Evolutionary conservation across 441 rosid genomes (phyloP).

Genomic region (Gossypium gossypioides): DNA sequence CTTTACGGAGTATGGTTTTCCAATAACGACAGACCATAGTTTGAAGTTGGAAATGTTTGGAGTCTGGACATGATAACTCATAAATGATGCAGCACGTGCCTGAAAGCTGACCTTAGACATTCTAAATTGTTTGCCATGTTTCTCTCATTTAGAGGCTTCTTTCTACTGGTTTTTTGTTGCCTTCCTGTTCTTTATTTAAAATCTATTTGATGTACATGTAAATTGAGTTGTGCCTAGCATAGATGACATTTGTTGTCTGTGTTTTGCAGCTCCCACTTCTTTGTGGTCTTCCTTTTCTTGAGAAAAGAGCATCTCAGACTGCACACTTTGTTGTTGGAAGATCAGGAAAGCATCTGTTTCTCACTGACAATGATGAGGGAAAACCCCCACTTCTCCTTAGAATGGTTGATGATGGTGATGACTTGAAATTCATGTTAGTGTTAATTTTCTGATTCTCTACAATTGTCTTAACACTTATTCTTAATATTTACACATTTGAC

Average conservation of each 20-base stretch:
- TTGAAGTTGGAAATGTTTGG: neutral
- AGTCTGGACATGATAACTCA: neutral
- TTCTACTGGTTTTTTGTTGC: neutral
- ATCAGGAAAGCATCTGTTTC: constrained; percentile 86
- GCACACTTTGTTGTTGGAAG: constrained; percentile 80
- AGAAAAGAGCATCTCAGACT: constrained; percentile 69
- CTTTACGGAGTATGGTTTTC: neutral
- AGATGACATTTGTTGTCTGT: constrained; percentile 8
- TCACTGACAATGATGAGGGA: constrained; percentile 64
- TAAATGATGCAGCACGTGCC: constrained; percentile 1
- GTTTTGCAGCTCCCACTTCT: constrained; percentile 65
- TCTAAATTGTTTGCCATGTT: neutral
- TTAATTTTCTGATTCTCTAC: constrained; percentile 7
- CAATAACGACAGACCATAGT: neutral
- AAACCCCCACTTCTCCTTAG: constrained; percentile 84
- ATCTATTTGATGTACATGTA: neutral
- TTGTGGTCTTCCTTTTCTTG: constrained; percentile 83
- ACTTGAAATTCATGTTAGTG: constrained; percentile 68
- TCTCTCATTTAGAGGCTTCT: neutral
- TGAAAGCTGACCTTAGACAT: neutral
- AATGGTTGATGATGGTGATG: constrained; percentile 65
- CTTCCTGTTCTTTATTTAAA: neutral
- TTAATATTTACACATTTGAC: constrained; percentile 9
- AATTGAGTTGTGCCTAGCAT: neutral
- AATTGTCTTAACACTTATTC: constrained; percentile 6